These are phyloP conservation scores for Exophiala sp. DNA, from an alignment of 2,329 filamentous ascomycete genomes.

Conservation along the genomic window DNA sequence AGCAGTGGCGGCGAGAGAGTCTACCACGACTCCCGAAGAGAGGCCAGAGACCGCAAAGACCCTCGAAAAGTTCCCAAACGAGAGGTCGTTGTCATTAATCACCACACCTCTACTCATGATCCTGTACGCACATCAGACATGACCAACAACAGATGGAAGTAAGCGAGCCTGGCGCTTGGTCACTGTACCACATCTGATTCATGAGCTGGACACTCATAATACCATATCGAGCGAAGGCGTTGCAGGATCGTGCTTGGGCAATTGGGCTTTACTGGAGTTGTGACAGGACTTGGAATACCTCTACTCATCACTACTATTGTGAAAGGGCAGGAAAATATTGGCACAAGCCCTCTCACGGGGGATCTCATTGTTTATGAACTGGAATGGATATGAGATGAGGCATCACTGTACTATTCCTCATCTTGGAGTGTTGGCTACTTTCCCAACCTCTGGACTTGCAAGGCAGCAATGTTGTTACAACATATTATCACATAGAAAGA, in stretches of 20 bases:
- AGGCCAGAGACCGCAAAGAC: slow-evolving; percentile 21
- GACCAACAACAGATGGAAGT: slow-evolving; percentile 23
- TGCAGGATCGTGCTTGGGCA: background rate
- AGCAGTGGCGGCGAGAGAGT: slow-evolving; percentile 22
- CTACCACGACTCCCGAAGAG: slow-evolving; percentile 20
- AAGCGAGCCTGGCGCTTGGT: slow-evolving; percentile 4
- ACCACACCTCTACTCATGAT: slow-evolving; percentile 22
- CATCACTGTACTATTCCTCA: background rate
- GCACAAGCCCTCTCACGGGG: background rate
- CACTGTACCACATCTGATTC: slow-evolving; percentile 12
- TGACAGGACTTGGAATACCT: too few relatives aligned
- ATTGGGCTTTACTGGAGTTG: too few relatives aligned
- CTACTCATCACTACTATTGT: too few relatives aligned
- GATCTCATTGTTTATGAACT: slow-evolving; percentile 12
- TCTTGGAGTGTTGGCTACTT: slow-evolving; percentile 13
- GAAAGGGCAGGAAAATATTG: background rate
- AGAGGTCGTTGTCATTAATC: slow-evolving; percentile 21
- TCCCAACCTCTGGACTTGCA: slow-evolving; percentile 8
- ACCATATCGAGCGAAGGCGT: slow-evolving; percentile 22
- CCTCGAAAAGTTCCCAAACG: slow-evolving; percentile 19
- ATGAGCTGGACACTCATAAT: background rate
- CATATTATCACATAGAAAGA: slow-evolving; percentile 9
- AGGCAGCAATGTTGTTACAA: slow-evolving; percentile 11
- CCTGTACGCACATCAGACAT: slow-evolving; percentile 18
- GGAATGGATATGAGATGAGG: slow-evolving; percentile 1